Evolutionary conservation across 2,329 filamentous ascomycete species (phyloP).

Genomic region (Colletotrichum zoysiae): DNA sequence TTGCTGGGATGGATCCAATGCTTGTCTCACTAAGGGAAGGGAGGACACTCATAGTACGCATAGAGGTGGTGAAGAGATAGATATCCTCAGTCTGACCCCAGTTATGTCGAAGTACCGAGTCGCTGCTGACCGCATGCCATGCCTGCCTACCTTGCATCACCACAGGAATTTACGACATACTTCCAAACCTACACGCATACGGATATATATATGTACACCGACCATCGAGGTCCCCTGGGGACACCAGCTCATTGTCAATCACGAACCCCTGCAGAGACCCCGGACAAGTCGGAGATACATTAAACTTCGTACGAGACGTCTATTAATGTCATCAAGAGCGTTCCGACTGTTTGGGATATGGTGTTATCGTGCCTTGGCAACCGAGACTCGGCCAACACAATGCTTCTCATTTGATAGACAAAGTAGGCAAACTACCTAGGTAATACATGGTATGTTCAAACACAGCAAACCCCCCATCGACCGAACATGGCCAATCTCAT

Average conservation of each 20-base stretch:
- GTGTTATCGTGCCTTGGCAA: neutral
- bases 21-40: neutral
- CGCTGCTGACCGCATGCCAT: neutral
- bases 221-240: no score
- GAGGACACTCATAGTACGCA: neutral
- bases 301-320: neutral
- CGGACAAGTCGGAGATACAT: neutral
- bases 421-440: no score
- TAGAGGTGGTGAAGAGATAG: neutral
- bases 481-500: slow-evolving; percentile 3
- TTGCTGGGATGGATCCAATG: neutral
- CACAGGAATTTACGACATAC: neutral
- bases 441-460: neutral
- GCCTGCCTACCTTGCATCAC: no score
- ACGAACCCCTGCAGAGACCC: neutral
- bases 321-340: neutral
- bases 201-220: no score
- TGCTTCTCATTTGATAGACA: neutral
- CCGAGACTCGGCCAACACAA: neutral
- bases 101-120: neutral
- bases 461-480: neutral
- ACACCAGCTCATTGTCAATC: neutral
- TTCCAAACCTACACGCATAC: neutral
- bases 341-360: neutral
- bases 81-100: neutral